Evolutionary conservation across 1,284 basidiomycete genomes (phyloP).

Genomic region (Papiliotrema nemorosa): DNA sequence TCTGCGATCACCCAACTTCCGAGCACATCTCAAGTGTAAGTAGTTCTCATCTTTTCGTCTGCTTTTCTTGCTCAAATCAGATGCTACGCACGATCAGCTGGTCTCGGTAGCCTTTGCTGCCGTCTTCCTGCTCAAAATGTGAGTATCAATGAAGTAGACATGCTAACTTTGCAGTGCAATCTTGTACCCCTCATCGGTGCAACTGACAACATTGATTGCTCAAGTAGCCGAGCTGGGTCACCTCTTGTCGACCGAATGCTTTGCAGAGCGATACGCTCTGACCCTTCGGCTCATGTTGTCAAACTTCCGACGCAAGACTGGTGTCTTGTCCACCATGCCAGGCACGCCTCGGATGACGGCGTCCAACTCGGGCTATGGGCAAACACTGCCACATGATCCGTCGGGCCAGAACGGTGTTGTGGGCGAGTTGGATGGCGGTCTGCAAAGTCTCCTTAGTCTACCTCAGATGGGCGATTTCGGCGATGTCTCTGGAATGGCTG

Average conservation of each 20-base stretch:
- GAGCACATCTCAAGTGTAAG: slow-evolving; percentile 42
- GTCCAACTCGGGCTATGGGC: slow-evolving; percentile 24
- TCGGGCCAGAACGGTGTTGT: slow-evolving; percentile 7
- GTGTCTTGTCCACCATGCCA: slow-evolving; percentile 59
- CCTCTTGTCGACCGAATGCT: slow-evolving; percentile 45
- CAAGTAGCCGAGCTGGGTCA: slow-evolving; percentile 45
- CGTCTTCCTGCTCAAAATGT: slow-evolving; percentile 79
- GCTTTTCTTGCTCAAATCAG: slow-evolving; percentile 62
- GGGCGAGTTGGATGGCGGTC: slow-evolving; percentile 30
- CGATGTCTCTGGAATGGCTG: slow-evolving; percentile 27
- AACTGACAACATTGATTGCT: slow-evolving; percentile 33
- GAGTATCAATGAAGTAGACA: slow-evolving; percentile 30
- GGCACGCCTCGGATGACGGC: slow-evolving; percentile 52
- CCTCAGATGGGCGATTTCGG: slow-evolving; percentile 22
- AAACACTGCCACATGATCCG: slow-evolving; percentile 11
- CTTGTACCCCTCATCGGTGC: slow-evolving; percentile 39
- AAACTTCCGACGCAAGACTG: slow-evolving; percentile 78
- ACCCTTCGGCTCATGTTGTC: slow-evolving; percentile 86
- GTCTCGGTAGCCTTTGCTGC: slow-evolving; percentile 90
- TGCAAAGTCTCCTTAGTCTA: slow-evolving; percentile 39
- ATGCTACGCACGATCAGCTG: slow-evolving; percentile 87
- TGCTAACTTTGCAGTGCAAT: slow-evolving; percentile 29
- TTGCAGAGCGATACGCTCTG: slow-evolving; percentile 65
- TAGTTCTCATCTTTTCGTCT: background rate
- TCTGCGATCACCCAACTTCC: slow-evolving; percentile 32